Base-by-base conservation (phyloP, 805 yeast species). In the Candida corydali region DNA sequence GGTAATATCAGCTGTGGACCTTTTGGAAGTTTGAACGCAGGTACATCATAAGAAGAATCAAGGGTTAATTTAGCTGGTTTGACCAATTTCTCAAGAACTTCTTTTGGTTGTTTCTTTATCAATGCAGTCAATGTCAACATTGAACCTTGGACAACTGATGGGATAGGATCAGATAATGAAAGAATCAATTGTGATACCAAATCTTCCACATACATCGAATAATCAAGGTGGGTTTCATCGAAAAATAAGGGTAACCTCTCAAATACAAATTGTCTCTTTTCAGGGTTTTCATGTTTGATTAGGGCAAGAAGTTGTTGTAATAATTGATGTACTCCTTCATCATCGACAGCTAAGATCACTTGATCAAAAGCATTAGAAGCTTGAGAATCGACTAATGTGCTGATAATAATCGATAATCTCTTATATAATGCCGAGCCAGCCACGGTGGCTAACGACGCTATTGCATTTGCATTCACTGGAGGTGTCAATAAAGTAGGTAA, bases 1-100 rank as follows among this genome's bases (percentile, higher is more conserved):
- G 98, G 98, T 48, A 93, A 70, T 26, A 93, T 63, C 62, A 95
- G 83, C 54, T 75, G 79, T 41, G 96, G 95, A 34, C 98, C 94
- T 57, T 79, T 80, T 59, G 94, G 80, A 64, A 78, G 51, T 43
- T 75, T 55, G 59, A 89, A 85, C 0, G 87, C 96, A 23, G 81
- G 76, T 35, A 89, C 60, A 22, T 84, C 87, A 17, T 88, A 86
- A 14, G 87, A 75, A 39, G 78, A 57, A 22, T 69, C 69, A 50
- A 93, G 68, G 0, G 95, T 77, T 55, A 78, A 84, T 52, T 75
- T 75, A 1, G 95, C 81, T n/a, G 96, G 88, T 42, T 73, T 75
- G 30, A 88, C 88, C 32, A 91, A 70, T 46, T 68, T 76, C 46
- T 88, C 96, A 42, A 93, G 65, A 31, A 76, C 71, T 33, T 82